These are phyloP conservation scores for Colletotrichum sp. DNA, from an alignment of 2,329 filamentous ascomycete genomes.

Conservation along the genomic window DNA sequence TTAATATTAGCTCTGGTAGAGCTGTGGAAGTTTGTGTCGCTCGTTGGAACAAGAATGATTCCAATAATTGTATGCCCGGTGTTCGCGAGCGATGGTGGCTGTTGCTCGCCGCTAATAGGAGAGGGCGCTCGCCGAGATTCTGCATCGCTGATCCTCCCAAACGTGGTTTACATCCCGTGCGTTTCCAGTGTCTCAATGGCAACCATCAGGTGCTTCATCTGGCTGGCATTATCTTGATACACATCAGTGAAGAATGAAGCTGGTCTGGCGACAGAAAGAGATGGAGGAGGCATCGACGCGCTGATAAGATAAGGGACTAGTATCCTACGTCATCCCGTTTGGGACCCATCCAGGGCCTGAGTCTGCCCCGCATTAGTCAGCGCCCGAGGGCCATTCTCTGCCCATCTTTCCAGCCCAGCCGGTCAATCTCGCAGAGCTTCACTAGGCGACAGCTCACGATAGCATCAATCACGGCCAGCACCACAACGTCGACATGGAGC, in stretches of 20 bases:
- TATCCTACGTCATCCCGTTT: conserved; percentile 8
- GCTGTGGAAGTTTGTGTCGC: neutral
- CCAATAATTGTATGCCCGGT: neutral
- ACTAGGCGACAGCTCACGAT: conserved; percentile 1
- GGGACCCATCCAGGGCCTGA: neutral
- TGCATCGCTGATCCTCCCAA: neutral
- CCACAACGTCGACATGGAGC: conserved; percentile 55
- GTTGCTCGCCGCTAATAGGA: neutral
- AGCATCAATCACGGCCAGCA: conserved; percentile 4
- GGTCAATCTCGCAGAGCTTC: neutral
- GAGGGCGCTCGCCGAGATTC: neutral
- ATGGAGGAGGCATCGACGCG: neutral
- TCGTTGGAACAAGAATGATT: neutral
- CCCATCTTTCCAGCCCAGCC: conserved; percentile 5
- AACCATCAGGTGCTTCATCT: neutral
- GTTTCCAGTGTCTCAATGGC: neutral
- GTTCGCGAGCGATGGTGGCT: neutral
- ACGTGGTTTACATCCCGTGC: neutral
- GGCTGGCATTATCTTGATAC: neutral
- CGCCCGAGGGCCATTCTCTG: neutral
- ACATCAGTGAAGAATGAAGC: neutral
- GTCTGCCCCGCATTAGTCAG: conserved; percentile 20
- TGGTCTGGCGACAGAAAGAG: neutral
- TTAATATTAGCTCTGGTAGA: neutral
- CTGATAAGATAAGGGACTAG: conserved; percentile 9